Base-by-base conservation (phyloP, 2,329 filamentous ascomycete species). In the Aspergillus fumigatus region DNA sequence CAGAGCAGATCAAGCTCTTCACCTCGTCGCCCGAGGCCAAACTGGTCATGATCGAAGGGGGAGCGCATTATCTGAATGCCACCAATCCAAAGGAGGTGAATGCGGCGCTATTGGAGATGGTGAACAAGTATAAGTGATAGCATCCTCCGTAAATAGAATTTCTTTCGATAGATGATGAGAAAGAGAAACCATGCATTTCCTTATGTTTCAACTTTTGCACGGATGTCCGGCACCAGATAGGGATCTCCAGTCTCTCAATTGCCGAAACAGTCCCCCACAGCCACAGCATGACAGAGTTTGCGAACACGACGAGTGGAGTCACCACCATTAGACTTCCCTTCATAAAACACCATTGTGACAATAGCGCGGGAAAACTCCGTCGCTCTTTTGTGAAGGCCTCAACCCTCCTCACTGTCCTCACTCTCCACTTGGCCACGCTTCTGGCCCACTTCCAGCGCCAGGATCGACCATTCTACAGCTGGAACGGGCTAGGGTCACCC, bases 41-140 rank as follows among this genome's bases (percentile, higher is more conserved):
- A 51, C 55, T 83, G 52, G 65, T 75, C 41, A 69, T 75, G 43
- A 67, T 82, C 1, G 67, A 81, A 25, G 78, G 73, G 5, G 80
- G 79, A 1, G 70, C 76, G 54, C 80, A 83, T 64, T 83, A 81
- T 59, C 66, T 83, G 58, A 79, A 73, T 54, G 75, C 71, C 8
- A 76, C 76, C 4, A 73, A 80, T 65, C 77, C 79, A 1, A 67
- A 70, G 6, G 76, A 79, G 55, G 77, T 83, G 9, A 64, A 70
- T 40, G 45, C 54, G 19, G 64, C 66, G 4, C 52, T 68, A 38
- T 35, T 66, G 49, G 56, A 61, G 3, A 65, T 71, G 58, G 64
- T 71, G 19, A 61, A 49, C 8, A 68, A 67, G 52, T 65, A 70
- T 41, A 58, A 25, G 11, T 48, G 57, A 41, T 52, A 19, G 32